phyloP scores from a whole-genome alignment of 805 yeast species.

The Saturnispora silvae region DNA sequence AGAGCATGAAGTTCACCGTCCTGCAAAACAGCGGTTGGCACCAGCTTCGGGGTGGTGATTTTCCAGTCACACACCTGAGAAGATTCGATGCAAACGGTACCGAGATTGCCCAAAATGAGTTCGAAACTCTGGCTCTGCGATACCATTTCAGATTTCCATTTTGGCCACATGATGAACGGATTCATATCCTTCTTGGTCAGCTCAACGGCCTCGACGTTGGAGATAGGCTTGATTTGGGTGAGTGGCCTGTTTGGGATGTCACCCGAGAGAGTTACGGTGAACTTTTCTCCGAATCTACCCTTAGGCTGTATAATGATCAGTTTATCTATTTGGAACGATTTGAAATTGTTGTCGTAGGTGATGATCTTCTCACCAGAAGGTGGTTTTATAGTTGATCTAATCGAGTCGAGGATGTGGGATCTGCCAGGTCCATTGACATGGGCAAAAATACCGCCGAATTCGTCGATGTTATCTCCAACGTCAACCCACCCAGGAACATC shows the following conservation, averaged over 20 bases:
- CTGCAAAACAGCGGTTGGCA: background rate
- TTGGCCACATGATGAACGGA: constrained; percentile 1
- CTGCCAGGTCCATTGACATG: constrained; percentile 2
- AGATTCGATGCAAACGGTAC: constrained; percentile 5
- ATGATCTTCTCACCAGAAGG: background rate
- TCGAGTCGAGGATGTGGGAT: background rate
- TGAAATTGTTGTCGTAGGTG: background rate
- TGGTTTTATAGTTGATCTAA: background rate
- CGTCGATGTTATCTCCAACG: constrained; percentile 14
- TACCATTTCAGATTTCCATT: constrained; percentile 4
- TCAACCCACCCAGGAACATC: constrained; percentile 25
- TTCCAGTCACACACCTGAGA: constrained; percentile 5
- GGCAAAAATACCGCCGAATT: constrained; percentile 7
- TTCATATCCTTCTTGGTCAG: background rate
- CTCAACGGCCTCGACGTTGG: background rate
- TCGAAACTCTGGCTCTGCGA: background rate
- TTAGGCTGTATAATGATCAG: constrained; percentile 5
- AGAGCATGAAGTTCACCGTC: background rate
- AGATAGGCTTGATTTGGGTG: background rate
- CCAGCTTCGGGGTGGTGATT: constrained; percentile 7
- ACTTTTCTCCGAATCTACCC: constrained; percentile 6
- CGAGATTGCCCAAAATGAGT: constrained; percentile 3
- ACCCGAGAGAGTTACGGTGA: background rate
- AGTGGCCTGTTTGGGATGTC: constrained; percentile 5
- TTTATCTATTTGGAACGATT: constrained; percentile 2